Evolutionary conservation across 1,139 yeast species (phyloP).

Genomic region (Lodderomyces jiufengensis): DNA sequence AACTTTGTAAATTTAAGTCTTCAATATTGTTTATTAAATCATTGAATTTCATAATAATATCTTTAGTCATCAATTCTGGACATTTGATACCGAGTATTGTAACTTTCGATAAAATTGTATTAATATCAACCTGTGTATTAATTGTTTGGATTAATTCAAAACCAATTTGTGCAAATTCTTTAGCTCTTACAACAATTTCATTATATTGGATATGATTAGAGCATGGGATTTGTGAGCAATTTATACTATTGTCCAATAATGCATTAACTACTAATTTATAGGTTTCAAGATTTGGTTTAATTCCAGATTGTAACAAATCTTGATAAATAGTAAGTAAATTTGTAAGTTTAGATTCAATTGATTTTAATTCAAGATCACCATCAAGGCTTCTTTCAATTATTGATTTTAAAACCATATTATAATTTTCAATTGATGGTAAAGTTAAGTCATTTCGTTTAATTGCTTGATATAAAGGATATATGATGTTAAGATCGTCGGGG

Average conservation of each 20-base stretch:
- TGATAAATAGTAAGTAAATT: constrained; percentile 63
- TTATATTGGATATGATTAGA: constrained; percentile 19
- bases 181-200: constrained; percentile 39
- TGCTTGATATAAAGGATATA: constrained; percentile 44
- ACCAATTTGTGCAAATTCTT: constrained; percentile 64
- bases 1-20: neutral
- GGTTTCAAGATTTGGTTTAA: constrained; percentile 55
- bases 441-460: constrained; percentile 34
- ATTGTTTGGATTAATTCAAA: constrained; percentile 55
- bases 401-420: constrained; percentile 38
- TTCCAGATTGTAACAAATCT: constrained; percentile 44
- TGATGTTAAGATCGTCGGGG: constrained; percentile 27
- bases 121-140: constrained; percentile 26
- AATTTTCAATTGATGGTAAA: constrained; percentile 31
- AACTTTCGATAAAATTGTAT: constrained; percentile 24
- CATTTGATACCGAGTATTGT: constrained; percentile 23
- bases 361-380: constrained; percentile 18
- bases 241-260: constrained; percentile 48
- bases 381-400: constrained; percentile 30
- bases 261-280: constrained; percentile 50
- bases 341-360: constrained; percentile 46
- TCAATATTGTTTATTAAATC: constrained; percentile 3
- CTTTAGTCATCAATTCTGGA: constrained; percentile 26
- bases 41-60: constrained; percentile 15
- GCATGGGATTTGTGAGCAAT: constrained; percentile 14